phyloP scores from a whole-genome alignment of 768 basidiomycete species.

The Clitopilus passeckerianus region DNA sequence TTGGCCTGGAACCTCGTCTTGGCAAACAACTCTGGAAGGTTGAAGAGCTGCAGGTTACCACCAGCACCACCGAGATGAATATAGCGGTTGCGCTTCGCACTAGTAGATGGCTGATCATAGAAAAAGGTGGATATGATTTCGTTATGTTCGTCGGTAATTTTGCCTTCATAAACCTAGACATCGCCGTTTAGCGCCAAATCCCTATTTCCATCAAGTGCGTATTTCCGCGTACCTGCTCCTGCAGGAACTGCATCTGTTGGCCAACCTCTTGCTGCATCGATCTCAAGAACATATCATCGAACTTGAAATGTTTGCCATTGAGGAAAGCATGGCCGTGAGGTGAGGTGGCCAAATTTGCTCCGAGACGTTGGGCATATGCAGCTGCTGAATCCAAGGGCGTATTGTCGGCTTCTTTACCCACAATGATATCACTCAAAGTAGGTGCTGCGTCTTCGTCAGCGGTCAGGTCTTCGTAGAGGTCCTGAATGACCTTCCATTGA shows the following conservation, averaged over 20 bases:
- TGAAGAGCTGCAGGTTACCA: slow-evolving; percentile 45
- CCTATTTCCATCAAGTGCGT: neutral
- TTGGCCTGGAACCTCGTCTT: slow-evolving; percentile 36
- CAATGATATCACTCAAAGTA: slow-evolving; percentile 34
- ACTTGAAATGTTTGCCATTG: slow-evolving; percentile 76
- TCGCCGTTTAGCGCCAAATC: neutral
- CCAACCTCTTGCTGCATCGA: slow-evolving; percentile 55
- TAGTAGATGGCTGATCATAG: slow-evolving; percentile 80
- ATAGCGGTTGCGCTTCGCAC: slow-evolving; percentile 66
- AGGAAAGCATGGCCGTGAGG: slow-evolving; percentile 71
- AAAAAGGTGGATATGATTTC: slow-evolving; percentile 69
- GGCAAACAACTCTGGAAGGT: slow-evolving; percentile 49
- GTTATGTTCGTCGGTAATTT: slow-evolving; percentile 47
- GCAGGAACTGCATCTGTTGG: slow-evolving; percentile 61
- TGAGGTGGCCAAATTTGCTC: slow-evolving; percentile 31
- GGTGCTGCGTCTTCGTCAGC: slow-evolving; percentile 21
- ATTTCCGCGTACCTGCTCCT: slow-evolving; percentile 50
- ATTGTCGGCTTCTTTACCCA: slow-evolving; percentile 20
- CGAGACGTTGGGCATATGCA: slow-evolving; percentile 57
- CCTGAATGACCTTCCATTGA: slow-evolving; percentile 37
- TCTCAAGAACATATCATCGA: slow-evolving; percentile 72
- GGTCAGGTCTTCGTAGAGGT: slow-evolving; percentile 32
- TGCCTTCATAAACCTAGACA: slow-evolving; percentile 50
- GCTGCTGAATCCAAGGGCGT: slow-evolving; percentile 37
- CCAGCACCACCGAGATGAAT: slow-evolving; percentile 53